phyloP scores from a whole-genome alignment of 192 early-diverging fungal species.

The Backusella tuberculispora region DNA sequence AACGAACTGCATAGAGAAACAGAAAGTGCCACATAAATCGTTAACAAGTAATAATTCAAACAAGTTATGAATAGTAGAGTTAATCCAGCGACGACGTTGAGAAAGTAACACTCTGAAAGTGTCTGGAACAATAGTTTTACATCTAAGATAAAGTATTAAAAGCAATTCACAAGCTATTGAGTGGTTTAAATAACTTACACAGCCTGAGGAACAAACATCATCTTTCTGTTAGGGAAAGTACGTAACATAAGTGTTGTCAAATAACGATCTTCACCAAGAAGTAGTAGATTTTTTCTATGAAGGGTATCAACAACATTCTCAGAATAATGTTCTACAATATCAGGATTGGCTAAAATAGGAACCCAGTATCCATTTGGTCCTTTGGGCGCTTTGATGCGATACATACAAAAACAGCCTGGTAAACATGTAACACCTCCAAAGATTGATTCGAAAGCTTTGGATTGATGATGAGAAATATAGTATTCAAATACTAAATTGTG shows the following conservation, averaged over 20 bases:
- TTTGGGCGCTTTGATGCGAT: constrained; percentile 81
- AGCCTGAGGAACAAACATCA: constrained; percentile 93
- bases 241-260: constrained; percentile 93
- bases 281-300: constrained; percentile 91
- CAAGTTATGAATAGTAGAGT: constrained; percentile 92
- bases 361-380: constrained; percentile 77
- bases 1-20: constrained; percentile 95
- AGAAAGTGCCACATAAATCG: constrained; percentile 89
- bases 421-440: constrained; percentile 83
- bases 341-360: constrained; percentile 76
- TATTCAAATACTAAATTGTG: constrained; percentile 73
- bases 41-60: constrained; percentile 80
- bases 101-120: constrained; percentile 82
- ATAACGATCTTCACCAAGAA: constrained; percentile 96
- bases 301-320: constrained; percentile 83
- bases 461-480: constrained; percentile 81
- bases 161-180: no score
- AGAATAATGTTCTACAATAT: constrained; percentile 84
- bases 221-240: constrained; percentile 93
- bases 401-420: constrained; percentile 83
- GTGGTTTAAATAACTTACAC: constrained; percentile 43
- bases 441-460: constrained; percentile 80
- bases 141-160: constrained; percentile 35
- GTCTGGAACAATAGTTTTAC: constrained; percentile 90
- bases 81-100: constrained; percentile 94